Base-by-base conservation (phyloP, 2,329 filamentous ascomycete species). In the Fonsecaea nubica region DNA sequence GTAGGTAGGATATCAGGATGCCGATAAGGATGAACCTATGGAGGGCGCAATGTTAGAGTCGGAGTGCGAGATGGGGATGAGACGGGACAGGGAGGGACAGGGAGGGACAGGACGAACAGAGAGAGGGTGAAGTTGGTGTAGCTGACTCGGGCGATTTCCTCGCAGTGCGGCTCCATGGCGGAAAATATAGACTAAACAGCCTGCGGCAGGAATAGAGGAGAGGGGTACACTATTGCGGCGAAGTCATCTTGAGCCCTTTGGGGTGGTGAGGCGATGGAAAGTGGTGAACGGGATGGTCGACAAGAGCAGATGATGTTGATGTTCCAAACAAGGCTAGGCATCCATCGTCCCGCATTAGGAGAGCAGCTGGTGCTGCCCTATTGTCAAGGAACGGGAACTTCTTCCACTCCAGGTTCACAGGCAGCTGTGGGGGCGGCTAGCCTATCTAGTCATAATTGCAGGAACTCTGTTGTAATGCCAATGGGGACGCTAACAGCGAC, bases 1-100 rank as follows among this genome's bases (percentile, higher is more conserved):
- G 95, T 2, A 98, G 85, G 81, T 99, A 99, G 38, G 94, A 98
- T 65, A 96, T 81, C 68, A 97, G 84, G 74, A 98, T 93, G 64
- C 94, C 94, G 73, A 96, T 77, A 68, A 98, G 84, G 72, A 98
- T 92, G 74, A 96, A 79, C 69, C 85, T 87, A 56, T 33, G 38
- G 9, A 13, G 30, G 12, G 21, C 15, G 13, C 18, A 50, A 18
- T 50, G 54, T 38, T n/a, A 50, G 55, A 50, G 6, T 33, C n/a
- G n/a, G 30, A 50, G 38, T n/a, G 25, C 25, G 25, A 25, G 25
- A 25, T 25, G 2, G 25, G 3, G 25, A 25, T 25, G 2, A 25
- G 25, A 25, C 3, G 25, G 25, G 25, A 25, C 25, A 2, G 25
- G 25, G 3, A 2, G 2, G 25, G 25, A 2, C 25, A 25, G 30